These are phyloP conservation scores for Bothriochloa decipiens DNA, from an alignment of 176 grass and related monocot genomes.

Conservation along the genomic window DNA sequence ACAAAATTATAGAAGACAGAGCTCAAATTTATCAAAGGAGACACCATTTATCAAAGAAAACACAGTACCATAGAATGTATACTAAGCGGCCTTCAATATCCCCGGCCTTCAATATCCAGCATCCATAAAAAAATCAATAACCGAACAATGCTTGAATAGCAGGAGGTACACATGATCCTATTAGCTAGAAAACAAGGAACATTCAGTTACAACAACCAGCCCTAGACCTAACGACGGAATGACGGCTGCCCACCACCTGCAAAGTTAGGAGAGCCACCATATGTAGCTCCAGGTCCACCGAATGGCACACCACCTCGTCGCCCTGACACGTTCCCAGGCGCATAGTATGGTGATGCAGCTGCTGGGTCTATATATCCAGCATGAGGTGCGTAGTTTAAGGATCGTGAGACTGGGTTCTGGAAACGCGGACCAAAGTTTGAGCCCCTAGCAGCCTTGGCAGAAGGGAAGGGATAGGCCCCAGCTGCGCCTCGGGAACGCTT, in stretches of 20 bases:
- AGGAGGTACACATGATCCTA: conserved; percentile 12
- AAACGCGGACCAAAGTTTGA: conserved; percentile 42
- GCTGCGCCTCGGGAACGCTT: conserved; percentile 46
- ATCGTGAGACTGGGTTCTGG: conserved; percentile 49
- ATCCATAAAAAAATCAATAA: conserved; percentile 4
- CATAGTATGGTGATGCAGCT: conserved; percentile 21
- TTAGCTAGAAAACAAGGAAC: conserved; percentile 26
- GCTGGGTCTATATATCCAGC: conserved; percentile 31
- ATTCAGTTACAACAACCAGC: conserved; percentile 29
- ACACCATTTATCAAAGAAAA: background rate
- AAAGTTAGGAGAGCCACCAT: conserved; percentile 22
- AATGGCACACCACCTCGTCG: conserved; percentile 31
- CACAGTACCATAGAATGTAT: background rate
- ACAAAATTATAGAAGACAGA: background rate
- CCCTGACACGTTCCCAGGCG: conserved; percentile 13
- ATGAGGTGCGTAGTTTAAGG: conserved; percentile 34
- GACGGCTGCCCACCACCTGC: conserved; percentile 31
- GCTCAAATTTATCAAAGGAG: background rate
- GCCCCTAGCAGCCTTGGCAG: conserved; percentile 47
- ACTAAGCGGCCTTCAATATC: conserved; percentile 1
- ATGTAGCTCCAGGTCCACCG: conserved; percentile 44
- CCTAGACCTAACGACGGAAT: conserved; percentile 32
- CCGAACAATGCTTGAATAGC: background rate
- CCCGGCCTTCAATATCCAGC: conserved; percentile 7
- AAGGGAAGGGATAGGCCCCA: conserved; percentile 34